Conservation (phyloP, 495 filamentous ascomycete genomes). For the Achaetomiella virescens region DNA sequence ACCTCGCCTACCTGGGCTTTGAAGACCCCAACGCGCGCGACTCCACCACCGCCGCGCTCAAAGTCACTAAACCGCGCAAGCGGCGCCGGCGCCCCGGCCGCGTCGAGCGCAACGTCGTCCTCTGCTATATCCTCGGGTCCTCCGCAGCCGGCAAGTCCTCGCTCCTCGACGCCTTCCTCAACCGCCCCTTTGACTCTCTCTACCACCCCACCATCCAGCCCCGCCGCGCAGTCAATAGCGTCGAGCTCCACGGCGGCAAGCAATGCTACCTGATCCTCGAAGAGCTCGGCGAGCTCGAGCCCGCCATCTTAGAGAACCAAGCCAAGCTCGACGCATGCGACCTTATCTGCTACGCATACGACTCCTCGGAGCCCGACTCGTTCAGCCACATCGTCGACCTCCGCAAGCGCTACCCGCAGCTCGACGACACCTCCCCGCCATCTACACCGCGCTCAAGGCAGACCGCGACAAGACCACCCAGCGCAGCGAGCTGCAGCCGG, state of each 20-base stretch:
- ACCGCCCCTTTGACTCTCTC: slow-evolving; percentile 74
- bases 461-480: slow-evolving; percentile 93
- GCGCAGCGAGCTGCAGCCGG: slow-evolving; percentile 82
- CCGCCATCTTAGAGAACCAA: slow-evolving; percentile 86
- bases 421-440: slow-evolving; percentile 80
- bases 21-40: slow-evolving; percentile 58
- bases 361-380: slow-evolving; percentile 90
- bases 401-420: slow-evolving; percentile 65
- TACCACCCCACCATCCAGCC: slow-evolving; percentile 94
- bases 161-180: slow-evolving; percentile 84
- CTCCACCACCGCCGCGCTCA: slow-evolving; percentile 73
- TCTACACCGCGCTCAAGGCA: slow-evolving; percentile 90
- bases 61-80: slow-evolving; percentile 86
- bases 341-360: slow-evolving; percentile 90
- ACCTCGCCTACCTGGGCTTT: slow-evolving; percentile 93
- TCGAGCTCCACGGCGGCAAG: slow-evolving; percentile 91
- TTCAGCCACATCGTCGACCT: slow-evolving; percentile 86
- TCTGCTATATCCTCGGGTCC: slow-evolving; percentile 88
- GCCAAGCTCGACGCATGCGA: slow-evolving; percentile 90
- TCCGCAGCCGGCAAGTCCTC: slow-evolving; percentile 80
- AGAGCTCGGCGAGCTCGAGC: slow-evolving; percentile 92
- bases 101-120: slow-evolving; percentile 91
- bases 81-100: slow-evolving; percentile 69
- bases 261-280: slow-evolving; percentile 95
- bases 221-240: slow-evolving; percentile 87